Conservation (phyloP, 306 rosid genomes). For the Rubus idaeus region DNA sequence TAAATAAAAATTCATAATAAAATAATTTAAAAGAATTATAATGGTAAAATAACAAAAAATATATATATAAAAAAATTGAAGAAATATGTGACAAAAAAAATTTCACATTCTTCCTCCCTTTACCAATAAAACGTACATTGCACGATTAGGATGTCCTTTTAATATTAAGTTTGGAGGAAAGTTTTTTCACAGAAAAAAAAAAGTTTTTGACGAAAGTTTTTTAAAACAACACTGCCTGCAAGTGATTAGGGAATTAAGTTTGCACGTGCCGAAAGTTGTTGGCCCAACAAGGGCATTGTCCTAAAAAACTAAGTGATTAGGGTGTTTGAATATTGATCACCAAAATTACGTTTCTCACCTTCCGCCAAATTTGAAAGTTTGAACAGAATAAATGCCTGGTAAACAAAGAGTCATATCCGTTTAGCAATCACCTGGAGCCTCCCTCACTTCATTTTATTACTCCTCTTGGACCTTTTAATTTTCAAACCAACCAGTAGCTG, state of each 20-base stretch:
- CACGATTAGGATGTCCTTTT: too few species aligned
- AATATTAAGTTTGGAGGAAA: too few species aligned
- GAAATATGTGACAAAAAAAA: too few species aligned
- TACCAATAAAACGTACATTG: too few species aligned
- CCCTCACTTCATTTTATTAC: not conserved
- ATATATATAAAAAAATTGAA: too few species aligned
- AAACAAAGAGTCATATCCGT: not conserved
- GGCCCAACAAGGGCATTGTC: not conserved
- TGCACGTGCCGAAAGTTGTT: not conserved
- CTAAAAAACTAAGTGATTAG: not conserved
- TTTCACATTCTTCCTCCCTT: too few species aligned
- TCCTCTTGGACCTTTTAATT: not conserved
- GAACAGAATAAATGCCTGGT: not conserved
- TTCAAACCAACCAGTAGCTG: rapidly evolving
- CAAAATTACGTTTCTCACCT: slow-evolving; percentile 20
- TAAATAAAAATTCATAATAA: too few species aligned
- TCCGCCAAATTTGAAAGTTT: slow-evolving; percentile 25
- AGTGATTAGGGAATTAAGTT: not conserved
- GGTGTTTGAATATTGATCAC: not conserved
- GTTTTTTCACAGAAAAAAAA: too few species aligned
- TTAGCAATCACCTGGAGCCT: not conserved
- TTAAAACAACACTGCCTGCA: not conserved
- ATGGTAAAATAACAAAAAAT: too few species aligned
- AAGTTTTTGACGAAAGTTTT: too few species aligned
- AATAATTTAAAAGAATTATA: too few species aligned